Percentiles rank a stretch among this genome's conserved stretches.
Conservation (phyloP, 1,284 basidiomycete species). For the Ustilago curta region DNA sequence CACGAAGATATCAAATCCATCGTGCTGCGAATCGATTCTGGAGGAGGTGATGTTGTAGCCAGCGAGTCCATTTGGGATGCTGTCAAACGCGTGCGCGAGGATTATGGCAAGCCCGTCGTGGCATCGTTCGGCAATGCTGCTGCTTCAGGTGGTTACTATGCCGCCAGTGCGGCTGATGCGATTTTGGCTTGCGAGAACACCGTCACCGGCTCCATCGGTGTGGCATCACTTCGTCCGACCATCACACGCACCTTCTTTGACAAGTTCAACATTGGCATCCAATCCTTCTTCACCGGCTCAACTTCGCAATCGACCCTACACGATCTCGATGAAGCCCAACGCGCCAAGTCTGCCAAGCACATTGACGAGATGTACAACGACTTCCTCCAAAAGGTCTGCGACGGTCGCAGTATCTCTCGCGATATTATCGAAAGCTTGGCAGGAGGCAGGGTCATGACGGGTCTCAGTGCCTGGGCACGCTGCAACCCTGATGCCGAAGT, state of each 20-base stretch:
- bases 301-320: constrained; percentile 67
- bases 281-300: constrained; percentile 70
- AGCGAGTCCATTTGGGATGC: constrained; percentile 71
- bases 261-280: constrained; percentile 68
- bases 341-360: constrained; percentile 63
- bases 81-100: constrained; percentile 66
- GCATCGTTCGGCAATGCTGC: constrained; percentile 71
- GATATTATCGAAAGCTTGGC: constrained; percentile 70
- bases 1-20: constrained; percentile 70
- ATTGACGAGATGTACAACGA: constrained; percentile 70
- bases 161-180: constrained; percentile 64
- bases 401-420: constrained; percentile 68
- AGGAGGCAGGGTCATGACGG: constrained; percentile 71
- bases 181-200: constrained; percentile 70
- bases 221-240: constrained; percentile 70
- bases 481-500: constrained; percentile 53
- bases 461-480: constrained; percentile 68
- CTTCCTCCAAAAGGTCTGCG: constrained; percentile 67
- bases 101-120: constrained; percentile 70
- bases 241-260: constrained; percentile 70
- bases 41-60: constrained; percentile 71
- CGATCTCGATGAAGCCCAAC: constrained; percentile 63
- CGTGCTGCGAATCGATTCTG: constrained; percentile 71
- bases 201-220: constrained; percentile 70
- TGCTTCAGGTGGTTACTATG: constrained; percentile 70